Evolutionary conservation across 441 rosid species (phyloP), one percentile per base, ranked within the genome.

Genomic region (Sinapis alba): DNA sequence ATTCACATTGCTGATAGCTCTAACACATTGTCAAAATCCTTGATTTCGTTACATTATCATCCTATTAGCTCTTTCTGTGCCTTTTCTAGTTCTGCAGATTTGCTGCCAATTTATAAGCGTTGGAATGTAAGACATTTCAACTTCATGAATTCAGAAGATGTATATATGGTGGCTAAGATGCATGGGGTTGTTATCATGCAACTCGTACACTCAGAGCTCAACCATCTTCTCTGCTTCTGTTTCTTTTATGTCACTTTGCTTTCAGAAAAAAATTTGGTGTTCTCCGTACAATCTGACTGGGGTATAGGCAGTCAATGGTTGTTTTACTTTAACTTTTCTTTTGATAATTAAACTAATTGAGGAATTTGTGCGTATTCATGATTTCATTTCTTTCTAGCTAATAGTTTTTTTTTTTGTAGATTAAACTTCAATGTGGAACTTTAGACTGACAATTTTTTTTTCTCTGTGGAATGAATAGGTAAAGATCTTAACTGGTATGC

Each of bases 401-500:
- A 26, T 13, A 23, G 10, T 2, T 9, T 13, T 68, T 9, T 13
- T 68, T 65, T 23, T 9, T 41, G 47, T 41, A 56, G 63, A 70
- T 58, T 34, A 21, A 58, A 6, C 6, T 61, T 61, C 2, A 5
- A 4, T 15, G 50, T 9, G 28, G 2, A 38, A 58, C 5, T 68
- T 18, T 71, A n/a, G 32, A 61, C 60, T 74, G 73, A 79, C 75
- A 36, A 36, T 64, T 64, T 4, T 1, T 15, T 41, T 12, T 69
- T 16, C 56, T 18, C 23, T 2, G 4, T 13, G 23, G 23, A 70
- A 5, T 69, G 45, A 27, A 70, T 3, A 95, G 99, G 99, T 70
- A 96, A 93, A 85, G 99, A 96, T 88, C 89, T 91, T 50, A 83
- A 89, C 76, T 96, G 99, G 99, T 96, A 93, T 73, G 61, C 89